A percentile compares a stretch with the other conserved stretches of the same genome.
Evolutionary conservation across 2,329 filamentous ascomycete genomes (phyloP).

Genomic region (Pseudocercospora fuligena): DNA sequence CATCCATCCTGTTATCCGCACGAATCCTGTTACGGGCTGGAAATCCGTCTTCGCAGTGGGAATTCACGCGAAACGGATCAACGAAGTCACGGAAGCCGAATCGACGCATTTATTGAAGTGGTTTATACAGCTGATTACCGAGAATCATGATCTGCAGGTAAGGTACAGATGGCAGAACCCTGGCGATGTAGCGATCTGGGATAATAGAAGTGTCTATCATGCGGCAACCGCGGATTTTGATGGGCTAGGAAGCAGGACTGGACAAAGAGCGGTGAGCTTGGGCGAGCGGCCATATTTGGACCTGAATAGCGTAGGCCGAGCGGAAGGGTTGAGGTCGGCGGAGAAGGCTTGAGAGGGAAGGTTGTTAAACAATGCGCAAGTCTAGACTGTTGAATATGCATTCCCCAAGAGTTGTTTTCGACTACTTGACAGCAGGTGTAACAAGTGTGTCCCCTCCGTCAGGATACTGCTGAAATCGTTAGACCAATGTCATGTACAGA

Average conservation of each 20-base stretch:
- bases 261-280: constrained; percentile 60
- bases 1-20: constrained; percentile 58
- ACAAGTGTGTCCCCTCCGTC: no score
- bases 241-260: constrained; percentile 55
- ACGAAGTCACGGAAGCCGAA: constrained; percentile 50
- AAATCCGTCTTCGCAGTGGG: constrained; percentile 66
- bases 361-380: no score
- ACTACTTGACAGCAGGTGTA: no score
- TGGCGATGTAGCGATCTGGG: constrained; percentile 43
- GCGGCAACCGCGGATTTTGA: constrained; percentile 67
- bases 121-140: constrained; percentile 43
- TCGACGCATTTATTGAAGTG: constrained; percentile 26
- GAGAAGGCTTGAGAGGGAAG: no score
- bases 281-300: constrained; percentile 63
- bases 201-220: constrained; percentile 52
- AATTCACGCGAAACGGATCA: constrained; percentile 59
- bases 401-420: no score
- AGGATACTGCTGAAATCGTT: no score
- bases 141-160: constrained; percentile 58
- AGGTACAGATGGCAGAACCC: constrained; percentile 54
- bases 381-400: no score
- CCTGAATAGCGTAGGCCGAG: no score
- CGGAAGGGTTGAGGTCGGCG: no score
- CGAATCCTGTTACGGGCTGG: constrained; percentile 67
- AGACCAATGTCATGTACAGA: no score